Percentiles rank a stretch among this genome's conserved stretches.
phyloP scores from a whole-genome alignment of 345 rosid genomes.

The Passiflora organensis region DNA sequence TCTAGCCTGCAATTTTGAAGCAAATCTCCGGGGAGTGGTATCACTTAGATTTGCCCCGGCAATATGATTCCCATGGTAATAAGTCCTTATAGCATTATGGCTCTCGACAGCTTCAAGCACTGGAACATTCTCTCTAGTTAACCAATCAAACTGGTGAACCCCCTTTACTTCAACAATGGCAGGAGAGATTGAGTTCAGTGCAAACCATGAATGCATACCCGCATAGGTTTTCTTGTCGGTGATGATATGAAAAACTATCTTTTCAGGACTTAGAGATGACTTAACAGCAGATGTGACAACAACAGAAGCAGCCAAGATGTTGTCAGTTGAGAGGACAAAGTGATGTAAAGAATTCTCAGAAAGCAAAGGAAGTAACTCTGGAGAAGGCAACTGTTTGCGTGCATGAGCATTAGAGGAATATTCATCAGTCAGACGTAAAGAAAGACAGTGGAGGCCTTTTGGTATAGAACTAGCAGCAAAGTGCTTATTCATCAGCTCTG shows the following conservation, averaged over 20 bases:
- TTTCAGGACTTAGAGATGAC: conserved; percentile 82
- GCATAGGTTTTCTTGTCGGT: conserved; percentile 99
- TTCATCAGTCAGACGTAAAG: conserved; percentile 93
- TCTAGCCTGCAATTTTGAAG: conserved; percentile 95
- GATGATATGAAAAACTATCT: conserved; percentile 90
- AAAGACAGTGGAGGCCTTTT: conserved; percentile 93
- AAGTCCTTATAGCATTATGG: conserved; percentile 72
- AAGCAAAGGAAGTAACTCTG: conserved; percentile 91
- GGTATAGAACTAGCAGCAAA: conserved; percentile 99
- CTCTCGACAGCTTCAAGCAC: conserved; percentile 97
- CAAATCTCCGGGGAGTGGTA: conserved; percentile 82
- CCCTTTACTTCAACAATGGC: conserved; percentile 95
- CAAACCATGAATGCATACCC: conserved; percentile 99
- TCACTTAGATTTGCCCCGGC: conserved; percentile 81
- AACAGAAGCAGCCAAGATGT: conserved; percentile 97
- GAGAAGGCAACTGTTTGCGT: conserved; percentile 94
- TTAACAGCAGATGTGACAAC: conserved; percentile 86
- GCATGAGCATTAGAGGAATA: conserved; percentile 99
- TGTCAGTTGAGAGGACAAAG: conserved; percentile 82
- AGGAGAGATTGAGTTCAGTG: conserved; percentile 76
- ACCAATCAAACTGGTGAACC: conserved; percentile 97
- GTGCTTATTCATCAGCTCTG: conserved; percentile 98
- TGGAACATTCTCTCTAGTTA: conserved; percentile 99
- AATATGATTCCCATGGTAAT: conserved; percentile 95
- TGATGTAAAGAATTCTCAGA: conserved; percentile 88